A percentile compares a stretch with the other conserved stretches of the same genome.
Conservation (phyloP, 352 stramenopile species). For the Phytophthora citrophthora region DNA sequence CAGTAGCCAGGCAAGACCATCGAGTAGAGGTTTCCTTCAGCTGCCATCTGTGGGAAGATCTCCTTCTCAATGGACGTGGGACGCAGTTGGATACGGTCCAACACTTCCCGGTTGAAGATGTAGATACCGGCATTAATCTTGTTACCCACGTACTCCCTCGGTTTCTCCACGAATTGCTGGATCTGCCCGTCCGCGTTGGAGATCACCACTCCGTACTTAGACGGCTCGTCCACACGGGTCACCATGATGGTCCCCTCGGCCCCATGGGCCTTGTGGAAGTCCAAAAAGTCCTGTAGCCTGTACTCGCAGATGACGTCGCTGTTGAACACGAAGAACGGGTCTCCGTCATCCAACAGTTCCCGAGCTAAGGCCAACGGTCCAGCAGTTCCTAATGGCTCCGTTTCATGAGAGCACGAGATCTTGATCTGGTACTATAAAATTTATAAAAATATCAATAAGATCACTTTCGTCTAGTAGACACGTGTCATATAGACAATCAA, state of each 20-base stretch:
- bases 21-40: conserved; percentile 84
- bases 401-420: conserved; percentile 90
- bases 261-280: conserved; percentile 82
- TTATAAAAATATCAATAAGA: conserved; percentile 2
- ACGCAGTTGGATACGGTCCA: conserved; percentile 87
- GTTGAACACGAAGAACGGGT: conserved; percentile 93
- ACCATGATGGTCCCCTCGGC: conserved; percentile 86
- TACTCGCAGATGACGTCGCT: conserved; percentile 91
- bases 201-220: conserved; percentile 91
- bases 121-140: conserved; percentile 93
- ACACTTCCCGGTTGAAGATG: conserved; percentile 88
- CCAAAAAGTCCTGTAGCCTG: conserved; percentile 74
- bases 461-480: conserved; percentile 1
- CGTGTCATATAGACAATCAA: background rate
- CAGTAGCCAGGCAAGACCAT: conserved; percentile 90
- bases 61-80: conserved; percentile 93
- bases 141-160: conserved; percentile 89
- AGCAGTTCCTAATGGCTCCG: conserved; percentile 82
- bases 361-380: conserved; percentile 83
- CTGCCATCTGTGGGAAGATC: conserved; percentile 91
- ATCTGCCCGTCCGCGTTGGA: conserved; percentile 81
- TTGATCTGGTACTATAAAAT: conserved; percentile 84
- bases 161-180: conserved; percentile 91
- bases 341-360: conserved; percentile 83
- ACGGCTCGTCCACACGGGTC: conserved; percentile 87